phyloP scores from a whole-genome alignment of 768 basidiomycete genomes.

The Termitomyces sp. region DNA sequence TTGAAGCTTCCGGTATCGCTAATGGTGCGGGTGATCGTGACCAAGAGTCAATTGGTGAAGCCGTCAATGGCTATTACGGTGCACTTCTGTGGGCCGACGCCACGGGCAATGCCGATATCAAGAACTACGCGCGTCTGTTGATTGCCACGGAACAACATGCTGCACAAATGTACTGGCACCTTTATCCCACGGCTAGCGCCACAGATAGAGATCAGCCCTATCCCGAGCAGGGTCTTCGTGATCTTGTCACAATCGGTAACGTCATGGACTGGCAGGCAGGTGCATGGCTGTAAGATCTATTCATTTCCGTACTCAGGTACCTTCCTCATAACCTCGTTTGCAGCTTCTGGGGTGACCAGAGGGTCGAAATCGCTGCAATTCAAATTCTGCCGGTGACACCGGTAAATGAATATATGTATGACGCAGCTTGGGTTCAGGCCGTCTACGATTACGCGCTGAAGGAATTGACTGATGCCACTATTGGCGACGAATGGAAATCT shows the following conservation, averaged over 20 bases:
- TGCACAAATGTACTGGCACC: slow-evolving; percentile 32
- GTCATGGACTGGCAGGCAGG: slow-evolving; percentile 32
- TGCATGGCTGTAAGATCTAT: slow-evolving; percentile 28
- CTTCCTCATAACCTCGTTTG: not conserved
- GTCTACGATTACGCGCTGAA: slow-evolving; percentile 23
- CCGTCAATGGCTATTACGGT: slow-evolving; percentile 32
- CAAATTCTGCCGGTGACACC: slow-evolving; percentile 33
- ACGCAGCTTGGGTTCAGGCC: slow-evolving; percentile 25
- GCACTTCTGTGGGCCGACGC: slow-evolving; percentile 29
- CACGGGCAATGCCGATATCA: slow-evolving; percentile 26
- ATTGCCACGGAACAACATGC: slow-evolving; percentile 31
- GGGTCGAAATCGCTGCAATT: slow-evolving; percentile 29
- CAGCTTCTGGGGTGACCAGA: slow-evolving; percentile 31
- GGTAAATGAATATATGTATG: slow-evolving; percentile 30
- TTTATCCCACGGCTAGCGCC: slow-evolving; percentile 26
- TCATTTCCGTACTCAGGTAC: not conserved
- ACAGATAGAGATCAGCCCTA: slow-evolving; percentile 31
- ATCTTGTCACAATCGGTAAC: slow-evolving; percentile 32
- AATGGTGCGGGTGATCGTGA: slow-evolving; percentile 30
- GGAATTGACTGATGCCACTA: slow-evolving; percentile 23
- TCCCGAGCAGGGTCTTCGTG: slow-evolving; percentile 25
- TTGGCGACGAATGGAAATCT: slow-evolving; percentile 31
- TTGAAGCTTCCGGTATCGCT: slow-evolving; percentile 30
- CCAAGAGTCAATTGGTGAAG: slow-evolving; percentile 31
- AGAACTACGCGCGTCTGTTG: slow-evolving; percentile 30